Evolutionary conservation across 352 stramenopile genomes (phyloP).

Genomic region (Phytopythium vexans): DNA sequence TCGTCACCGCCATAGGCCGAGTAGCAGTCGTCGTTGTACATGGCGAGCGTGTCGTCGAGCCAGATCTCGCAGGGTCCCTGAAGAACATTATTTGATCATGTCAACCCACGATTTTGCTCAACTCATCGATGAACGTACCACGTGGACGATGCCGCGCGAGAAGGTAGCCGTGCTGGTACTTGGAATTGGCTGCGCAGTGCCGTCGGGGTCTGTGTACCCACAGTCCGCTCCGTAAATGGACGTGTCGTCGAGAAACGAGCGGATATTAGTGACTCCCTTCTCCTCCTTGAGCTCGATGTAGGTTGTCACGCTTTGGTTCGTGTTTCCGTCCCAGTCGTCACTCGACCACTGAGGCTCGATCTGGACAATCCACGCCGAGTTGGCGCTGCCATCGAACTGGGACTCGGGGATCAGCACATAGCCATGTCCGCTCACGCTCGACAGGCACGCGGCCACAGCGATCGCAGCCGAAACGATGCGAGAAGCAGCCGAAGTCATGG

Average conservation of each 20-base stretch:
- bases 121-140: not conserved
- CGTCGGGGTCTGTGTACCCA: constrained; percentile 24
- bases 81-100: not conserved
- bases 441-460: constrained; percentile 4
- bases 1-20: constrained; percentile 20
- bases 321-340: constrained; percentile 22
- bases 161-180: constrained; percentile 22
- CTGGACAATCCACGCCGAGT: constrained; percentile 26
- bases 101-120: not conserved
- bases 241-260: constrained; percentile 22
- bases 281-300: constrained; percentile 23
- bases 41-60: constrained; percentile 31
- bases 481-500: not conserved
- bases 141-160: constrained; percentile 27
- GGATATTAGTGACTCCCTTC: constrained; percentile 25
- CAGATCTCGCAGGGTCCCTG: constrained; percentile 29
- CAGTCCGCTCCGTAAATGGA: constrained; percentile 23
- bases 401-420: constrained; percentile 32
- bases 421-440: constrained; percentile 17
- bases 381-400: constrained; percentile 20
- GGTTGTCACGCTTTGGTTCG: constrained; percentile 13
- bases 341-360: constrained; percentile 23
- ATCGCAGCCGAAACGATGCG: constrained; percentile 6
- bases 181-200: constrained; percentile 17
- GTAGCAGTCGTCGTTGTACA: constrained; percentile 31